Evolutionary conservation across 768 basidiomycete genomes (phyloP), one percentile per base, ranked within the genome.

Genomic region (Naganishia friedmannii): DNA sequence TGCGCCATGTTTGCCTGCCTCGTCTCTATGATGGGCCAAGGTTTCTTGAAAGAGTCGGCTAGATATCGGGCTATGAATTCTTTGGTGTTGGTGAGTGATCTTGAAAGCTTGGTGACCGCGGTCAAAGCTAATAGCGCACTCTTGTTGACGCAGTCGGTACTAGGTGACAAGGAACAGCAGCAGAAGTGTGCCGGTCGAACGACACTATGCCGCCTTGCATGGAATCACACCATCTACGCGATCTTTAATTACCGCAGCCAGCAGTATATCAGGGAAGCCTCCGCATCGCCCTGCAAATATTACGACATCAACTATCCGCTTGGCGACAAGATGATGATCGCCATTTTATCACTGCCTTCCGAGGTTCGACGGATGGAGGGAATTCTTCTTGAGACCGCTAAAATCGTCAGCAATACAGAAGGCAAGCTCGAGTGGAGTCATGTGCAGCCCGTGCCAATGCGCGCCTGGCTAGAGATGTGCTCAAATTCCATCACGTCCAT

Each of bases 201-300:
- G n/a, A 32, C 26, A 46, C 29, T 72, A 8, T 72, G 76, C 19
- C 58, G 76, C 54, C 65, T 71, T 3, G 78, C 79, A 3, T 80
- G 78, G 77, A 73, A 74, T 37, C 78, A 79, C 63, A 77, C 78
- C 31, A 74, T 79, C 23, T 75, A 79, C 65, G 73, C 77, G 0
- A 79, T 79, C 58, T 68, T 80, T 5, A 67, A 75, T 19, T 68
- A 74, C 8, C 72, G 70, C 15, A 37, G 57, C n/a, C 72, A 68
- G 10, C 66, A 70, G 15, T 65, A 70, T 15, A 74, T 74, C 12
- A 32, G 75, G 19, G 42, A 73, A 31, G 63, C 68, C 21, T 69
- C 74, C 2, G 72, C 70, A 15, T 46, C 57, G 26, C 67, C 74
- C 9, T 55, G 73, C 26, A 69, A 58, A 13, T 74, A 75, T 0